Evolutionary conservation across 768 basidiomycete species (phyloP).

Genomic region (Amyloporia xantha): DNA sequence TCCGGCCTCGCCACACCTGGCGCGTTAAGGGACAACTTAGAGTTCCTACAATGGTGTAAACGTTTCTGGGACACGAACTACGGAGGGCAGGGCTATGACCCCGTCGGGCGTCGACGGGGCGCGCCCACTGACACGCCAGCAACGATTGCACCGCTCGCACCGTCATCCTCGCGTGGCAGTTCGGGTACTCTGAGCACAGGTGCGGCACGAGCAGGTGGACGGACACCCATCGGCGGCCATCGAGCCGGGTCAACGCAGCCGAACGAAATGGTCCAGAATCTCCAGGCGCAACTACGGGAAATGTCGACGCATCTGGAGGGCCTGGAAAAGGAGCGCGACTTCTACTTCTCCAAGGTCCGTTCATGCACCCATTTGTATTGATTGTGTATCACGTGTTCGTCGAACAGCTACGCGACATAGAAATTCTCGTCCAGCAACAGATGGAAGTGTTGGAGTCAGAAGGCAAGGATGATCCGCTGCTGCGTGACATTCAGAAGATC

Average conservation of each 20-base stretch:
- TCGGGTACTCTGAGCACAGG: conserved; percentile 27
- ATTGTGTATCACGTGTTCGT: conserved; percentile 37
- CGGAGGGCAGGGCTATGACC: conserved; percentile 81
- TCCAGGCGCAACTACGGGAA: conserved; percentile 78
- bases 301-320: conserved; percentile 79
- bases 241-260: conserved; percentile 61
- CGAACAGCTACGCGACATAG: conserved; percentile 90
- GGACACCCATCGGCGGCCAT: conserved; percentile 67
- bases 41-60: conserved; percentile 97
- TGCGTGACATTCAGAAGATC: conserved; percentile 85
- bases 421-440: conserved; percentile 85
- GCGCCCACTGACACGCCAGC: conserved; percentile 71
- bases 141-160: conserved; percentile 62
- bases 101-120: conserved; percentile 75
- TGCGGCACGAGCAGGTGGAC: conserved; percentile 50
- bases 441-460: conserved; percentile 53
- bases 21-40: conserved; percentile 74
- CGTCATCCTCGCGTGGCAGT: conserved; percentile 26
- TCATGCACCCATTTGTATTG: not conserved
- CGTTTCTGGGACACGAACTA: conserved; percentile 94
- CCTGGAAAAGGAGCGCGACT: conserved; percentile 95
- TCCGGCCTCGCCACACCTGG: too few relatives aligned
- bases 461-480: conserved; percentile 49
- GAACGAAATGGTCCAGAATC: conserved; percentile 56
- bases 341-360: conserved; percentile 94